phyloP scores from a whole-genome alignment of 2,329 filamentous ascomycete species.

The Xylaria sp. region DNA sequence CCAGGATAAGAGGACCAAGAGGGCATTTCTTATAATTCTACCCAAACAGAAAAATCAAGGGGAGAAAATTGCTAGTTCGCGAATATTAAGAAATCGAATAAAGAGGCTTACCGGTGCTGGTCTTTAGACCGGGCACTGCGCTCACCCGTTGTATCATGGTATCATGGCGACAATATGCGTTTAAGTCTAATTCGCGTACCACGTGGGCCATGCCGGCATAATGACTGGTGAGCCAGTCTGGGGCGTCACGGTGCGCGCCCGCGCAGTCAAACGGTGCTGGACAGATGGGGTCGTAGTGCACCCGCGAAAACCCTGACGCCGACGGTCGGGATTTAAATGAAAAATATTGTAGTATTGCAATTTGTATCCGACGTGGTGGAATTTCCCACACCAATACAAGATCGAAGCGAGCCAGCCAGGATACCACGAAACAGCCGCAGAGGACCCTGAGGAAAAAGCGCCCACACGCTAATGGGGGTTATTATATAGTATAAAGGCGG shows the following conservation, averaged over 20 bases:
- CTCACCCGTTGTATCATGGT: conserved; percentile 66
- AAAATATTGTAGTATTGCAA: conserved; percentile 36
- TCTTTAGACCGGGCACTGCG: conserved; percentile 66
- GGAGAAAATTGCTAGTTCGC: not conserved
- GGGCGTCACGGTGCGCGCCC: conserved; percentile 14
- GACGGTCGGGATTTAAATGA: conserved; percentile 32
- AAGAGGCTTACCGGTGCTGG: conserved; percentile 66
- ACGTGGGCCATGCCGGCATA: conserved; percentile 52
- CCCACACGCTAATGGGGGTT: conserved; percentile 5
- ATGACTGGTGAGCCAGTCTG: conserved; percentile 45
- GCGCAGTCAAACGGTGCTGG: conserved; percentile 19
- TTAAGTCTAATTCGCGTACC: conserved; percentile 51
- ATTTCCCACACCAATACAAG: conserved; percentile 29
- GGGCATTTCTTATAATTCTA: not conserved
- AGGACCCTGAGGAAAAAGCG: conserved; percentile 22
- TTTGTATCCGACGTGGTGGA: conserved; percentile 43
- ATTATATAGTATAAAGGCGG: conserved; percentile 29
- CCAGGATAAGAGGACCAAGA: not conserved
- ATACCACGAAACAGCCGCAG: conserved; percentile 33
- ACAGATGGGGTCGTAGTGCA: conserved; percentile 33
- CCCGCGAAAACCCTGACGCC: conserved; percentile 21
- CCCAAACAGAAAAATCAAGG: not conserved
- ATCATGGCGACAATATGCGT: conserved; percentile 50
- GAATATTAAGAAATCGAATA: not conserved
- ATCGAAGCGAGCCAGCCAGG: conserved; percentile 19